phyloP scores from a whole-genome alignment of 495 filamentous ascomycete species.

The Hypoxylon perforatum region DNA sequence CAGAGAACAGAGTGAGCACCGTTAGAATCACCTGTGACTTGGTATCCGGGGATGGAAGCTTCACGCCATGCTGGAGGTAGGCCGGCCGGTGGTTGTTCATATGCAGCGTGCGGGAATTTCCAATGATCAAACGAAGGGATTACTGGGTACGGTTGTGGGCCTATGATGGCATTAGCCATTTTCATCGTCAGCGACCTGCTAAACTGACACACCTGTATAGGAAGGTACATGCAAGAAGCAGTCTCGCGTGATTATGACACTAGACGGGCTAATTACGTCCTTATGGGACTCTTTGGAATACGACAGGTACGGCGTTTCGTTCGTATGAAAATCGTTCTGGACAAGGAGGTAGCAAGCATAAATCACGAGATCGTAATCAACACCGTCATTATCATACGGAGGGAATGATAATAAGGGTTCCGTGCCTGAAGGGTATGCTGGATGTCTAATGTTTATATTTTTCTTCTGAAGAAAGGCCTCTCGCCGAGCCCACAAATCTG shows the following conservation, averaged over 20 bases:
- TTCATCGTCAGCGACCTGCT: neutral
- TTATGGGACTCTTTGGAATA: neutral
- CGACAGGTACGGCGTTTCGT: neutral
- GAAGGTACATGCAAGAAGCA: no score
- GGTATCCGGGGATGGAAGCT: neutral
- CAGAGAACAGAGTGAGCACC: neutral
- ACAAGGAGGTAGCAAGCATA: conserved; percentile 15
- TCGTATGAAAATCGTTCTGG: neutral
- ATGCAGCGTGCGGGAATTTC: conserved; percentile 10
- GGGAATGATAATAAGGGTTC: neutral
- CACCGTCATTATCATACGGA: neutral
- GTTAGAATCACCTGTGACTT: neutral
- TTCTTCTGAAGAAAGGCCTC: no score
- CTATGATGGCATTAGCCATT: neutral
- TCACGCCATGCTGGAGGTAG: conserved; percentile 1
- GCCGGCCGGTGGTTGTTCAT: no score
- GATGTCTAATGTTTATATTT: neutral
- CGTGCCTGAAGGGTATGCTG: neutral
- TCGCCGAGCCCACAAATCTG: no score
- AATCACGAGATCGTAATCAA: conserved; percentile 18
- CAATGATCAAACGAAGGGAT: conserved; percentile 17
- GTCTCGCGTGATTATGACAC: no score
- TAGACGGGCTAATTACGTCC: no score
- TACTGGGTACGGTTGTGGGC: neutral
- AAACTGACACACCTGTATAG: neutral